Base-by-base conservation (phyloP, 73 alveolate species). In the Halteria grandinella region DNA sequence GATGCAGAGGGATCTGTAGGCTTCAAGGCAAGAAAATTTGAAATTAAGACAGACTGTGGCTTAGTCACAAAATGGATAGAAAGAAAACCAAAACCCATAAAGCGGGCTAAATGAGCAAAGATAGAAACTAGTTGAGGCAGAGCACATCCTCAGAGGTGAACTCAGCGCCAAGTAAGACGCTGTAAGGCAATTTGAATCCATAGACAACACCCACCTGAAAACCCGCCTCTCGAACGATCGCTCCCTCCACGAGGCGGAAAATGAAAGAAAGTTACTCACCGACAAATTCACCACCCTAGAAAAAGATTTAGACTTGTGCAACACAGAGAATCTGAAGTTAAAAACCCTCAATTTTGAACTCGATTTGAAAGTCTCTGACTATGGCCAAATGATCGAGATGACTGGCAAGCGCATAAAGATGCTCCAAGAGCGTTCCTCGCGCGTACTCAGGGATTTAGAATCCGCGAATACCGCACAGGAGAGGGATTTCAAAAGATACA, bases 81-180 rank as follows among this genome's bases (percentile, higher is more conserved):
- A n/a, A n/a, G n/a, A n/a, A n/a, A n/a, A n/a, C n/a, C n/a, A n/a
- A n/a, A n/a, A n/a, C n/a, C n/a, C n/a, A n/a, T n/a, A n/a, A n/a
- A n/a, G n/a, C n/a, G n/a, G n/a, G n/a, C n/a, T n/a, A n/a, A 57
- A 32, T 12, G 75, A 57, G 18, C n/a, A 57, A 21, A 57, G 53
- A 57, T 6, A 23, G 6, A 57, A 57, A 32, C 55, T 32, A 12
- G 29, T 5, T 3, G 10, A 15, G 4, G 20, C 32, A n/a, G 75
- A 57, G 10, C 36, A 57, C 29, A 54, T 33, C 8, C 20, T 54
- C 7, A 3, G 29, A 8, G 12, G 6, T n/a, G 75, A 57, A 12
- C 36, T 12, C 21, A 10, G 10, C 10, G 7, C 2, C 4, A 57
- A 57, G 36, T 50, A 57, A 33, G 36, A 57, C 29, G 50, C 50